Evolutionary conservation across 805 yeast species (phyloP).

Genomic region (Millerago galiae): DNA sequence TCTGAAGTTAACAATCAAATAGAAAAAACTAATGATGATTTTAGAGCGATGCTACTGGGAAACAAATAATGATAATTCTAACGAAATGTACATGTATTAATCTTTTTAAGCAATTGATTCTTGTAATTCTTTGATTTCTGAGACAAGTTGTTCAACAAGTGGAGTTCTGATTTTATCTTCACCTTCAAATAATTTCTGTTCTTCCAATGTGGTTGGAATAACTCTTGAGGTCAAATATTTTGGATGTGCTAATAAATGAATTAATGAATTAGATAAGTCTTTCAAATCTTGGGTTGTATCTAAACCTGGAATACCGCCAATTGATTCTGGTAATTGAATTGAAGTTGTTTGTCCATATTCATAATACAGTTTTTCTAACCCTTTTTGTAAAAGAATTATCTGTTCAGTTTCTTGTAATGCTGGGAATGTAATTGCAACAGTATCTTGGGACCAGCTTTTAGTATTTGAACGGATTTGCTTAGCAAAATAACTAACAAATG

Average conservation of each 20-base stretch:
- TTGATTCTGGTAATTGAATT: conserved; percentile 14
- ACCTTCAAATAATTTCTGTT: conserved; percentile 48
- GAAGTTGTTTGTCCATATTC: conserved; percentile 35
- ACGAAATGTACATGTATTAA: not conserved
- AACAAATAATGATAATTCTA: conserved; percentile 5
- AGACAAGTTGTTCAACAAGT: conserved; percentile 41
- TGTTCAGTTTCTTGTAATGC: conserved; percentile 62
- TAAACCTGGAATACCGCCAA: conserved; percentile 48
- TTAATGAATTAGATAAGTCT: conserved; percentile 55
- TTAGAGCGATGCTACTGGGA: conserved; percentile 20
- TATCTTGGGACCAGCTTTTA: conserved; percentile 60
- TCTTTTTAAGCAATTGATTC: conserved; percentile 25
- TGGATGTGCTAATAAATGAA: conserved; percentile 78
- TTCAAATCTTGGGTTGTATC: conserved; percentile 53
- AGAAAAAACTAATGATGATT: conserved; percentile 19
- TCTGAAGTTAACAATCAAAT: not conserved
- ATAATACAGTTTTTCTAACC: conserved; percentile 48
- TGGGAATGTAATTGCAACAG: conserved; percentile 41
- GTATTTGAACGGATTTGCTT: conserved; percentile 61
- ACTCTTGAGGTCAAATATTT: conserved; percentile 70
- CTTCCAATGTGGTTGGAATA: conserved; percentile 57
- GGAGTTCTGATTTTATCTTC: conserved; percentile 35
- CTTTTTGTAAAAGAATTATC: conserved; percentile 55
- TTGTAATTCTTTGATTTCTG: conserved; percentile 48
- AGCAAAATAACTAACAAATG: conserved; percentile 55